phyloP scores from a whole-genome alignment of 345 rosid genomes.

The Eutrema yunnanense region DNA sequence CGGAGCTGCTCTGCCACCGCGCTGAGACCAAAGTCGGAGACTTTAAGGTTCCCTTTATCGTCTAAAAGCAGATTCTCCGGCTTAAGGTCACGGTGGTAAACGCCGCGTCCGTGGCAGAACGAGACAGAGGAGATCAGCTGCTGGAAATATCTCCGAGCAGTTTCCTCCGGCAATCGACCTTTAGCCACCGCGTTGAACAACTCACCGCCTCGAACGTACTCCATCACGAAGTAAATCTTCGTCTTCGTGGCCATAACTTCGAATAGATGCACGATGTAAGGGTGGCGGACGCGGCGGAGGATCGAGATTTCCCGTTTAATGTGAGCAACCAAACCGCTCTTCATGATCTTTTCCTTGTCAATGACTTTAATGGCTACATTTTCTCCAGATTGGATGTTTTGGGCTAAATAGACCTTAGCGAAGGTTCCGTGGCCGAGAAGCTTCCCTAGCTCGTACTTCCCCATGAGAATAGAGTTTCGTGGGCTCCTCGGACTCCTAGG shows the following conservation, averaged over 20 bases:
- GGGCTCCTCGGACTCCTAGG: slow-evolving; percentile 26
- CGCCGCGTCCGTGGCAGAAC: slow-evolving; percentile 79
- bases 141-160: slow-evolving; percentile 66
- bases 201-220: slow-evolving; percentile 74
- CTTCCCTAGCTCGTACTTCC: slow-evolving; percentile 63
- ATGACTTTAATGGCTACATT: slow-evolving; percentile 71
- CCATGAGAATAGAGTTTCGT: slow-evolving; percentile 46
- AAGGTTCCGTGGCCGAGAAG: slow-evolving; percentile 83
- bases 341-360: slow-evolving; percentile 69
- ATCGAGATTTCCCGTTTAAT: slow-evolving; percentile 80
- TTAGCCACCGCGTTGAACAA: slow-evolving; percentile 62
- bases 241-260: slow-evolving; percentile 90
- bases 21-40: slow-evolving; percentile 86
- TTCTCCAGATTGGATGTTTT: slow-evolving; percentile 44
- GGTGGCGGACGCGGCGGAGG: slow-evolving; percentile 86
- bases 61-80: slow-evolving; percentile 83
- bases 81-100: slow-evolving; percentile 80
- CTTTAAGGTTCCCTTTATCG: slow-evolving; percentile 62
- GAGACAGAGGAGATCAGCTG: slow-evolving; percentile 69
- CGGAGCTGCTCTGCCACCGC: slow-evolving; percentile 70
- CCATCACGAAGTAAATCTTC: slow-evolving; percentile 88
- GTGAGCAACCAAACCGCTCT: slow-evolving; percentile 58
- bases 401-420: slow-evolving; percentile 83
- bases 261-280: slow-evolving; percentile 65
- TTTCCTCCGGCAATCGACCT: slow-evolving; percentile 59